These are phyloP conservation scores for Phaseolus coccineus DNA, from an alignment of 331 rosid genomes.

Conservation along the genomic window DNA sequence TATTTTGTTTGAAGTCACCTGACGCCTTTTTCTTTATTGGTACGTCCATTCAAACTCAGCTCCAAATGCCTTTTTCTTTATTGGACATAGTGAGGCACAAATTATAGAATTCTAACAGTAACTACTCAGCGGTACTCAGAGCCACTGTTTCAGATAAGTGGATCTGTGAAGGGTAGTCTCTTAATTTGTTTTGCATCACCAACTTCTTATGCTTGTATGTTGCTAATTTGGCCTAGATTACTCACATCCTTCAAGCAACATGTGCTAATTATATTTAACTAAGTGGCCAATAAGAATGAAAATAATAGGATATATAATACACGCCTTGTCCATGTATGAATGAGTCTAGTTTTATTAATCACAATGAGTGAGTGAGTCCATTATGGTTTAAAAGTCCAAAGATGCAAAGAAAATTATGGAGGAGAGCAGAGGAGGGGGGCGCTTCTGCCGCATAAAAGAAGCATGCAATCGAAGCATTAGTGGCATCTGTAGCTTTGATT, in stretches of 20 bases:
- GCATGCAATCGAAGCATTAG: constrained; percentile 59
- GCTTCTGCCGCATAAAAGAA: constrained; percentile 61
- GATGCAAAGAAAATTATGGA: constrained; percentile 39
- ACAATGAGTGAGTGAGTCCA: constrained; percentile 31
- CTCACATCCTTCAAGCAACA: constrained; percentile 46
- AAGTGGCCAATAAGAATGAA: background rate
- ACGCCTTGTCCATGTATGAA: constrained; percentile 38
- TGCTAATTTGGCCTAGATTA: constrained; percentile 43
- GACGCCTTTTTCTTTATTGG: constrained; percentile 28
- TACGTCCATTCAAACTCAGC: constrained; percentile 47
- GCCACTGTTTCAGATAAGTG: constrained; percentile 41
- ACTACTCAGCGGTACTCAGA: constrained; percentile 1
- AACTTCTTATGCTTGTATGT: constrained; percentile 53
- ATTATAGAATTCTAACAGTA: background rate
- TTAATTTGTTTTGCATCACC: constrained; percentile 41
- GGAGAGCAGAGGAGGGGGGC: constrained; percentile 25
- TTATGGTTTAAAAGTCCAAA: constrained; percentile 12
- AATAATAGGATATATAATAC: constrained; percentile 39
- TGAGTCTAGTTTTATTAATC: constrained; percentile 22
- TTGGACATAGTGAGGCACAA: constrained; percentile 50
- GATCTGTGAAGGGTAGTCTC: constrained; percentile 40
- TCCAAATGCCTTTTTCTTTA: constrained; percentile 41
- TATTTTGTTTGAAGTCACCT: constrained; percentile 44
- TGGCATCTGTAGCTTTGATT: constrained; percentile 71
- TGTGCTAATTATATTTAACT: constrained; percentile 13